Base-by-base conservation (phyloP, 2,329 filamentous ascomycete species). In the Penicillium sp. region DNA sequence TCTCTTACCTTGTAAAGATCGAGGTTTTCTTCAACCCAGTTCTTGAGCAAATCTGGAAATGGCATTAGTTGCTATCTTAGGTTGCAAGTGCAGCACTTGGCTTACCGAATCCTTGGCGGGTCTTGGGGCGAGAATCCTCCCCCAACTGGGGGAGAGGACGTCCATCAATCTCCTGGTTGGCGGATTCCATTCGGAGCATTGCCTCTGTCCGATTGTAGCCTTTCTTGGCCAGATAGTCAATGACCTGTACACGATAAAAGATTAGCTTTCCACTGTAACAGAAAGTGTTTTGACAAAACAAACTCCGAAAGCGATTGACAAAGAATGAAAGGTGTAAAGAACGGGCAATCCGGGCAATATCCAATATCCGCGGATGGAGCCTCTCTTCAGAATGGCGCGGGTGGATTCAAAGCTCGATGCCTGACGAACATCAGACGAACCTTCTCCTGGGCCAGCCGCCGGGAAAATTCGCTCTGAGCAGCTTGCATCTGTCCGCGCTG, bases 171-270 rank as follows among this genome's bases (percentile, higher is more conserved):
- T 92, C 88, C 35, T 93, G 79, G 59, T 90, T 84, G 19, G 88
- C 84, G 1, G 91, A 95, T 70, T 99, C 93, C 69, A 89, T 87
- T 36, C 93, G 83, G 45, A 99, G 88, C 67, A 93, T 88, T 16
- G 92, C 88, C 70, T 99, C 93, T 0, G 93, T 97, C 19, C 87
- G 81, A 46, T 85, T 90, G 71, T 96, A 99, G 0, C 93, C 93
- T 59, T 96, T 91, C 70, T 99, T 99, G 2, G 90, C 82, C 1
- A 99, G 78, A 69, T 99, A 99, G 62, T 99, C 93, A 8, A 95
- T 91, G 3, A 99, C 85, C 84, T 87, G 63, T 30, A 30, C 37
- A 28, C 25, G 13, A 55, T 47, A 41, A n/a, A 50, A 35, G 3
- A 31, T 52, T 19, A 49, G 36, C 25, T 36, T 41, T 16, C 4